These are phyloP conservation scores for Populus hybrid DNA, from an alignment of 441 rosid species.

Conservation along the genomic window DNA sequence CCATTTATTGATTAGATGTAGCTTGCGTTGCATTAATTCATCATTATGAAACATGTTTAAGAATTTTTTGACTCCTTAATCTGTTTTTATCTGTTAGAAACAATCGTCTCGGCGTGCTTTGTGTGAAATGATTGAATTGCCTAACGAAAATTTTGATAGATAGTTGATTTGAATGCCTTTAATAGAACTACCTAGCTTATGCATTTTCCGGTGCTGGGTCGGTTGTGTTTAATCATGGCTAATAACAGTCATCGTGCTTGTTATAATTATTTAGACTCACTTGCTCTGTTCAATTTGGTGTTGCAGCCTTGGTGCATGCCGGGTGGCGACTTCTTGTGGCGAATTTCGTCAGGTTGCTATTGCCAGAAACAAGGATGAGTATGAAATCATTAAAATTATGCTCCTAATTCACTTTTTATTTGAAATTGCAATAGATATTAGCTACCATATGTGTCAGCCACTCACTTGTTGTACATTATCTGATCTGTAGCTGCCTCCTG, in stretches of 20 bases:
- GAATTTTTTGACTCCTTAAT: not conserved
- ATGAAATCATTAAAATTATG: slow-evolving; percentile 2
- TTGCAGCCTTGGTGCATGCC: slow-evolving; percentile 24
- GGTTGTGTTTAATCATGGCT: not conserved
- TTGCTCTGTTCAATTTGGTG: slow-evolving; percentile 14
- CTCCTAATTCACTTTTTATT: not conserved
- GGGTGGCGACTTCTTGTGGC: slow-evolving; percentile 16
- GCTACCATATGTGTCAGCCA: not conserved
- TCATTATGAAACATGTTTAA: not conserved
- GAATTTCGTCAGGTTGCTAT: slow-evolving; percentile 12
- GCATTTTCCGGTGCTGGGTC: not conserved
- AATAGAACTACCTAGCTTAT: not conserved
- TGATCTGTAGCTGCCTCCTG: not conserved
- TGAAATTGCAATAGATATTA: not conserved
- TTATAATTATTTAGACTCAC: not conserved
- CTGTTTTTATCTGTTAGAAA: not conserved
- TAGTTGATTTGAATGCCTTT: not conserved
- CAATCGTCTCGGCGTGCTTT: not conserved
- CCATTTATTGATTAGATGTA: not conserved
- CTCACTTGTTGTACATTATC: not conserved
- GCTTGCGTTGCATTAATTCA: not conserved
- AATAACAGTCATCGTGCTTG: not conserved
- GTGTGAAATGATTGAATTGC: not conserved
- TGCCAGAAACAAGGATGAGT: slow-evolving; percentile 17
- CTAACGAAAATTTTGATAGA: not conserved